Conservation (phyloP, 208 protist species). For the Wallacemonas rigidus region DNA sequence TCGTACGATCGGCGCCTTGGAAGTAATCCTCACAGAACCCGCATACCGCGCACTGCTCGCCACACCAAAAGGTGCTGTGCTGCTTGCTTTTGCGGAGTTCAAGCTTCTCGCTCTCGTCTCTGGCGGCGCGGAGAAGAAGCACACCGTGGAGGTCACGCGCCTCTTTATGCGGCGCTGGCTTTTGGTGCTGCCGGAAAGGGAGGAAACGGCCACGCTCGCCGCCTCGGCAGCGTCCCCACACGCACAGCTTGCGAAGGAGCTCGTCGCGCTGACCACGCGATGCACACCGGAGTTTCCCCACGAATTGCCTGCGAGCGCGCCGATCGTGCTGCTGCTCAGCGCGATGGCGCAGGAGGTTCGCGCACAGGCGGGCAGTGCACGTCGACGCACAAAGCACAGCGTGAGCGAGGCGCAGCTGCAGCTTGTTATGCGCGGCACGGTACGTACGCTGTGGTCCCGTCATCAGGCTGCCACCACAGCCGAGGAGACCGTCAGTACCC, state of each 20-base stretch:
- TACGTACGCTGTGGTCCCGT: constrained; percentile 63
- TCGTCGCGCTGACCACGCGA: constrained; percentile 47
- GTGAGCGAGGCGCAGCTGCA: constrained; percentile 47
- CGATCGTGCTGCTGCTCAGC: constrained; percentile 60
- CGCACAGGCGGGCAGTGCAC: constrained; percentile 19
- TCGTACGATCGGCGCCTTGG: constrained; percentile 63
- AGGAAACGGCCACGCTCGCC: constrained; percentile 23
- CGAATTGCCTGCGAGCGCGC: constrained; percentile 52
- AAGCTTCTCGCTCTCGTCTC: constrained; percentile 59
- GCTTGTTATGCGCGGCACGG: constrained; percentile 53
- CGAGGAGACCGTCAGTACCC: constrained; percentile 46
- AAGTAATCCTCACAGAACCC: constrained; percentile 63
- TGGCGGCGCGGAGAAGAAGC: constrained; percentile 26
- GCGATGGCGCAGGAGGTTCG: constrained; percentile 42
- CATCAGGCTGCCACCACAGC: constrained; percentile 42
- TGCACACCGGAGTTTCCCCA: constrained; percentile 53
- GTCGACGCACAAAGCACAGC: constrained; percentile 21
- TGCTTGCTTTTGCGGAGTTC: constrained; percentile 63
- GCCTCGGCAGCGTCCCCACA: constrained; percentile 17
- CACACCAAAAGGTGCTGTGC: constrained; percentile 34
- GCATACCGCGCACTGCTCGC: constrained; percentile 36
- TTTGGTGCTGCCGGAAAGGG: constrained; percentile 37
- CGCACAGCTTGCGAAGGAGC: constrained; percentile 52
- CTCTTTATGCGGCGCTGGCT: constrained; percentile 79
- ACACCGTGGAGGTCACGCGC: constrained; percentile 45